phyloP scores from a whole-genome alignment of 2,329 filamentous ascomycete species.

The Dothidotthia symphoricarpi region DNA sequence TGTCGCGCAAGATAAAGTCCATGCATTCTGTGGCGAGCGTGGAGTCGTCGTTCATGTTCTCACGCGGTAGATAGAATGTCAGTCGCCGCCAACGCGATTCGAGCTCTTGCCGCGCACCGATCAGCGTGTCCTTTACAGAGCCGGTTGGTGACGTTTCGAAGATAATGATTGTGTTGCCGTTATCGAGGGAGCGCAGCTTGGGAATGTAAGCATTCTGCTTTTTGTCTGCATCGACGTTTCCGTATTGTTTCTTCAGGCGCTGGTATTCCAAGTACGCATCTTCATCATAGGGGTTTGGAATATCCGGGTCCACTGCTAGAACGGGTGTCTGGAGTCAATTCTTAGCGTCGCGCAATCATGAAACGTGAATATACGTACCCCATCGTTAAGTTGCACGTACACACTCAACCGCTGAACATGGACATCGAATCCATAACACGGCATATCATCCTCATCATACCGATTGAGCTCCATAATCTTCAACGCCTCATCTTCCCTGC shows the following conservation, averaged over 20 bases:
- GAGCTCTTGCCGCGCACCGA: constrained; percentile 51
- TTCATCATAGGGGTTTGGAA: constrained; percentile 48
- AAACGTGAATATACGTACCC: constrained; percentile 1
- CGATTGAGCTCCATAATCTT: constrained; percentile 54
- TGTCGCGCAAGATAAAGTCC: constrained; percentile 51
- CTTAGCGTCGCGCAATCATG: too few species aligned
- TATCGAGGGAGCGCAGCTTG: constrained; percentile 48
- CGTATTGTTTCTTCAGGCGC: constrained; percentile 31
- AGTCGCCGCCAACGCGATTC: constrained; percentile 55
- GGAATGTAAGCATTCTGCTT: constrained; percentile 41
- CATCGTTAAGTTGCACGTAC: constrained; percentile 52
- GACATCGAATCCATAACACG: constrained; percentile 50
- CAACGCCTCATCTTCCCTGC: constrained; percentile 15
- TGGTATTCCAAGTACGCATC: constrained; percentile 38
- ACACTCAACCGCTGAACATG: constrained; percentile 52
- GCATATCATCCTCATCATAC: constrained; percentile 47
- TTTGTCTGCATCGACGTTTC: constrained; percentile 28
- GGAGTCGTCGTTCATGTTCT: constrained; percentile 46
- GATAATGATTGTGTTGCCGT: constrained; percentile 51
- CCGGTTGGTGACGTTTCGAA: constrained; percentile 53
- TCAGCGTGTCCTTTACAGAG: constrained; percentile 51
- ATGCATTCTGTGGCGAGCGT: constrained; percentile 49
- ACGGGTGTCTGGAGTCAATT: constrained; percentile 34
- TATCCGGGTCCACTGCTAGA: constrained; percentile 42
- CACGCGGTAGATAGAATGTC: constrained; percentile 50